Evolutionary conservation across 2,329 filamentous ascomycete genomes (phyloP).

Genomic region (Plectosphaerella cucumerina): DNA sequence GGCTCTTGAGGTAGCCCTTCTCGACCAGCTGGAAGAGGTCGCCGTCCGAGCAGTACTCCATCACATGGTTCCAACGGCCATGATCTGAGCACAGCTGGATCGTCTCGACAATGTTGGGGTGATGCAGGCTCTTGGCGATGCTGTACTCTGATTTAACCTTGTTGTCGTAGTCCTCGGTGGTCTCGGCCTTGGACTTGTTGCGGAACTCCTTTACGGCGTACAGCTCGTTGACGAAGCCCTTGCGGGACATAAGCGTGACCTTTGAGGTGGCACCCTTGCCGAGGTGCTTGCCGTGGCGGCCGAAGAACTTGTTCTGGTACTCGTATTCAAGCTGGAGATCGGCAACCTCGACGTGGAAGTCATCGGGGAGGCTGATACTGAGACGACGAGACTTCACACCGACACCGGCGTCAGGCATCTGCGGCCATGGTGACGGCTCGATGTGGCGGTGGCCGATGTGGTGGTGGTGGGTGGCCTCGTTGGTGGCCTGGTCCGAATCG

Average conservation of each 20-base stretch:
- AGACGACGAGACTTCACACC: slow-evolving; percentile 76
- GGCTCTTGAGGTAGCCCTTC: slow-evolving; percentile 61
- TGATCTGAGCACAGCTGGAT: slow-evolving; percentile 70
- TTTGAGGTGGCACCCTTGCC: slow-evolving; percentile 81
- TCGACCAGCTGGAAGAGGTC: slow-evolving; percentile 75
- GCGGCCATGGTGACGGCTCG: slow-evolving; percentile 50
- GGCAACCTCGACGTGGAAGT: slow-evolving; percentile 67
- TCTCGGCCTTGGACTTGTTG: slow-evolving; percentile 65
- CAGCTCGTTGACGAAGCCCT: slow-evolving; percentile 59
- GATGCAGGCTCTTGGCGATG: slow-evolving; percentile 78
- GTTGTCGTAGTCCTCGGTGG: slow-evolving; percentile 70
- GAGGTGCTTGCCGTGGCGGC: slow-evolving; percentile 68
- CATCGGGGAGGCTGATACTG: slow-evolving; percentile 69
- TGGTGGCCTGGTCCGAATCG: slow-evolving; percentile 30
- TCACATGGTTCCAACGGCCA: slow-evolving; percentile 82
- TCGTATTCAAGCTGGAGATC: slow-evolving; percentile 68
- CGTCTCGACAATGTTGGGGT: slow-evolving; percentile 84
- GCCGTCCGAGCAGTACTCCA: slow-evolving; percentile 85
- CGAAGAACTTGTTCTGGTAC: slow-evolving; percentile 65
- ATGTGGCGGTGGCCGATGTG: slow-evolving; percentile 26
- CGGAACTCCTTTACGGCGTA: slow-evolving; percentile 89
- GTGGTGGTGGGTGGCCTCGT: slow-evolving; percentile 9
- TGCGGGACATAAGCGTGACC: slow-evolving; percentile 75
- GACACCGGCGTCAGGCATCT: slow-evolving; percentile 65
- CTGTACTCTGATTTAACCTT: slow-evolving; percentile 91